A percentile compares a stretch with the other conserved stretches of the same genome.
Conservation (phyloP, 164 flowering plant genomes). For the Piper longum region DNA sequence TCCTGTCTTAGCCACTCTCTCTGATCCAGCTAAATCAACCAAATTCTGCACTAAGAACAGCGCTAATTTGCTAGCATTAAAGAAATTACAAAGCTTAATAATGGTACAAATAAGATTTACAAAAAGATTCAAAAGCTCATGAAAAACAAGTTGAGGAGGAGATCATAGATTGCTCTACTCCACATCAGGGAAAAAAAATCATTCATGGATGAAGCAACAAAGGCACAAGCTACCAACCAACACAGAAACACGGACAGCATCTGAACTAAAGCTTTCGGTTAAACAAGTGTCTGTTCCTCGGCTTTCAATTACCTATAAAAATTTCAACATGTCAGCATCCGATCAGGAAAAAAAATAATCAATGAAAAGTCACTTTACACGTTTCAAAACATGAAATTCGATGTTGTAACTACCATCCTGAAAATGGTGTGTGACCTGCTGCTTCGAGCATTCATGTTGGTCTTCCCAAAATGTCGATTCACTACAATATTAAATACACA, state of each 20-base stretch:
- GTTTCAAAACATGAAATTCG: background rate
- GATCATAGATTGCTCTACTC: background rate
- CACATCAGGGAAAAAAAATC: too few relatives aligned
- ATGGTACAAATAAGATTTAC: background rate
- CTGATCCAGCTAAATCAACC: conserved; percentile 98
- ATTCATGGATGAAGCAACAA: background rate
- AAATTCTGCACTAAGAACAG: conserved; percentile 38
- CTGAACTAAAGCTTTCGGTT: conserved; percentile 31
- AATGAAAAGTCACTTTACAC: background rate
- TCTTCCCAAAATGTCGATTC: conserved; percentile 95
- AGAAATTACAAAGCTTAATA: background rate
- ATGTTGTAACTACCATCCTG: conserved; percentile 56
- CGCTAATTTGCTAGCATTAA: background rate
- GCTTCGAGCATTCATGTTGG: conserved; percentile 91
- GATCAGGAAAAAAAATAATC: background rate
- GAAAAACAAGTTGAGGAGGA: background rate
- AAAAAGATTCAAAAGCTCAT: too few relatives aligned
- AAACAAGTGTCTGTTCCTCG: conserved; percentile 38
- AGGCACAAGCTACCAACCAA: conserved; percentile 43
- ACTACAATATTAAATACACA: conserved; percentile 26
- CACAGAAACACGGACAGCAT: conserved; percentile 89
- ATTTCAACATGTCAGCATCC: background rate
- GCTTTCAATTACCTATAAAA: conserved; percentile 84
- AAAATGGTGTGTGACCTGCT: conserved; percentile 96
- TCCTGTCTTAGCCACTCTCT: conserved; percentile 92